A percentile compares a stretch with the other conserved stretches of the same genome.
phyloP scores from a whole-genome alignment of 345 rosid species.

The Clarkia xantiana region DNA sequence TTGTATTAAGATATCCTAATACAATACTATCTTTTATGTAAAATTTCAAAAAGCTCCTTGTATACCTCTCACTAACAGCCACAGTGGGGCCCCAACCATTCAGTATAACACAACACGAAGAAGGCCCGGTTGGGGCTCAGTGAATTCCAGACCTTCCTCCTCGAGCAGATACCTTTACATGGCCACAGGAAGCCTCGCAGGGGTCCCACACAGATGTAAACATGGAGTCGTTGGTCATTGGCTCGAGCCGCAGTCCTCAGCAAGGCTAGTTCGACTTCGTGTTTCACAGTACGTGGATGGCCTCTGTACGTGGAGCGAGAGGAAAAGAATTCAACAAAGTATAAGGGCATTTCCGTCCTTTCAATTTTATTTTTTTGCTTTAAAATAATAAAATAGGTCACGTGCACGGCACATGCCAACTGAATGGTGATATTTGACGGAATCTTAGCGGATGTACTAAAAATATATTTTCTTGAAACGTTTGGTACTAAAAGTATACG shows the following conservation, averaged over 20 bases:
- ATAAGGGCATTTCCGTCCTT: no score
- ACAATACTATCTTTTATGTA: no score
- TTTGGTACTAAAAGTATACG: no score
- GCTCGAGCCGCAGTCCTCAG: conserved; percentile 58
- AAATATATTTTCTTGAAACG: no score
- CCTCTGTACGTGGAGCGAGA: conserved; percentile 87
- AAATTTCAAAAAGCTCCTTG: conserved; percentile 2
- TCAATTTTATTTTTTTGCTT: no score
- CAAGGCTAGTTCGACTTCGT: conserved; percentile 58
- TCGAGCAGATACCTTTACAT: conserved; percentile 86
- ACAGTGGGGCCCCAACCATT: conserved; percentile 13
- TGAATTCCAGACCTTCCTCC: conserved; percentile 76
- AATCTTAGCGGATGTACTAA: no score
- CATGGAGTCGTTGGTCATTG: conserved; percentile 73
- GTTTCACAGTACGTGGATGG: conserved; percentile 73
- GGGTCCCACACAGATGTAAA: conserved; percentile 91
- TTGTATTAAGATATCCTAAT: no score
- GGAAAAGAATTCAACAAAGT: no score
- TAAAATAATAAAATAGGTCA: no score
- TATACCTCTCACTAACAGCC: conserved; percentile 7
- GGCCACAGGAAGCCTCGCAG: conserved; percentile 83
- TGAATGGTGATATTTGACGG: no score
- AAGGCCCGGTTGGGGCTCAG: conserved; percentile 91
- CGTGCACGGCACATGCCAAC: no score
- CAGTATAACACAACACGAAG: conserved; percentile 77